Evolutionary conservation across 768 basidiomycete genomes (phyloP).

Genomic region (Boletus pseudopeckii): DNA sequence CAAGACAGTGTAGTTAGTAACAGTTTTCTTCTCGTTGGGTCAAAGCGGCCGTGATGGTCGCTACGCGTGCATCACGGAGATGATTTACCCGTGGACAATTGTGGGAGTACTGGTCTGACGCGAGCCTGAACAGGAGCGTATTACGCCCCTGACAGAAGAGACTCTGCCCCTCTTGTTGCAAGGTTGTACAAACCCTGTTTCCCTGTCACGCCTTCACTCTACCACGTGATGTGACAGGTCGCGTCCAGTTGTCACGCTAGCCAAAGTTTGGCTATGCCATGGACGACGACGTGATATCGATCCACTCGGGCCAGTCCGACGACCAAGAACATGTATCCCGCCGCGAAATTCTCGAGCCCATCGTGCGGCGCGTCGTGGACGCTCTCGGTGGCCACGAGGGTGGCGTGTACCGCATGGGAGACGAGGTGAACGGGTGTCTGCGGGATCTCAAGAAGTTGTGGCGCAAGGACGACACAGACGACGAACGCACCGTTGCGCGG

Average conservation of each 20-base stretch:
- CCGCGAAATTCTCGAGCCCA: constrained; percentile 58
- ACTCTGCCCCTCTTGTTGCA: not conserved
- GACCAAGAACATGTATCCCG: constrained; percentile 35
- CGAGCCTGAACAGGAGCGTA: constrained; percentile 3
- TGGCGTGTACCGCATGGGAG: constrained; percentile 69
- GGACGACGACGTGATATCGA: constrained; percentile 33
- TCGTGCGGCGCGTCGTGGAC: constrained; percentile 72
- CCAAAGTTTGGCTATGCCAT: constrained; percentile 8
- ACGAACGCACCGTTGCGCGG: constrained; percentile 91
- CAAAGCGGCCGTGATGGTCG: not conserved
- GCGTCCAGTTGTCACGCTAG: constrained; percentile 22
- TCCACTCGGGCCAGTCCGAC: constrained; percentile 29
- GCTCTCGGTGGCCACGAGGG: constrained; percentile 76
- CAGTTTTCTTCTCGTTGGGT: not conserved
- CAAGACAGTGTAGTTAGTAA: not conserved
- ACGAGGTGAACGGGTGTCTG: constrained; percentile 78
- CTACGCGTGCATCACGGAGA: constrained; percentile 9
- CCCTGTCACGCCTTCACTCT: not conserved
- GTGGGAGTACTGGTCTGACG: constrained; percentile 1
- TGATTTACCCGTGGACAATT: constrained; percentile 9
- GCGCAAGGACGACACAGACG: constrained; percentile 95
- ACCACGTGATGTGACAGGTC: constrained; percentile 30
- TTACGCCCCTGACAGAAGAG: constrained; percentile 1
- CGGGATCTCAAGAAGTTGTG: constrained; percentile 95
- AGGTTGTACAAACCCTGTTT: not conserved